Base-by-base conservation (phyloP, 768 basidiomycete species). In the Mycena polygramma region DNA sequence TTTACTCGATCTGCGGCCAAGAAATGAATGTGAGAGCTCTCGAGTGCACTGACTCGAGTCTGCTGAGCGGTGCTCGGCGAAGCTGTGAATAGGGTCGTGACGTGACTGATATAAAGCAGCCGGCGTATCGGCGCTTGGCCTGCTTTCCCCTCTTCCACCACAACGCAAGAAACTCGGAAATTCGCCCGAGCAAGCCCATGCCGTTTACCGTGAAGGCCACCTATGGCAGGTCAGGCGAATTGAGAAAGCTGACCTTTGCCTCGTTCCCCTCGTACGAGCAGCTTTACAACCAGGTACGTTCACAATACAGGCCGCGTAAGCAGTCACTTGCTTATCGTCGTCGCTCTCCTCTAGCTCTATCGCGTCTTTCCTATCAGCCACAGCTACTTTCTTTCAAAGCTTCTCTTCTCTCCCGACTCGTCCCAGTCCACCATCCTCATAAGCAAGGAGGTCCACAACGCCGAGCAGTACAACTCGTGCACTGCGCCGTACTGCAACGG, bases 181-280 rank as follows among this genome's bases (percentile, higher is more conserved):
- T 6, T 30, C 6, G 30, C n/a, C n/a, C n/a, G n/a, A n/a, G n/a
- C n/a, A 30, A 6, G 30, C 3, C 63, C 73, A 79, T 83, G 81
- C 90, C 91, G 88, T 93, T 94, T 83, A 88, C 89, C 66, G 87
- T 94, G 77, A 94, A 94, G 81, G 92, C 90, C n/a, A 92, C 91
- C 24, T 94, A 93, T 78, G 83, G 86, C 1, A 53, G 63, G 22
- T 49, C 63, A 63, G 81, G 82, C 37, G 91, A 94, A 78, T 92
- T 89, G 66, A 88, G 93, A 75, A 92, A 88, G 74, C 84, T 92
- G 73, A 81, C 87, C 4, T 92, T 93, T 72, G 70, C 82, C 48
- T 74, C 81, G 20, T 93, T 94, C 75, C 93, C 93, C 53, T 79
- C 89, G 1, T 93, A 87, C 75, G 79, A 86, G 4, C 83, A 92